phyloP scores from a whole-genome alignment of 305 asterid species.

The Withania somnifera region DNA sequence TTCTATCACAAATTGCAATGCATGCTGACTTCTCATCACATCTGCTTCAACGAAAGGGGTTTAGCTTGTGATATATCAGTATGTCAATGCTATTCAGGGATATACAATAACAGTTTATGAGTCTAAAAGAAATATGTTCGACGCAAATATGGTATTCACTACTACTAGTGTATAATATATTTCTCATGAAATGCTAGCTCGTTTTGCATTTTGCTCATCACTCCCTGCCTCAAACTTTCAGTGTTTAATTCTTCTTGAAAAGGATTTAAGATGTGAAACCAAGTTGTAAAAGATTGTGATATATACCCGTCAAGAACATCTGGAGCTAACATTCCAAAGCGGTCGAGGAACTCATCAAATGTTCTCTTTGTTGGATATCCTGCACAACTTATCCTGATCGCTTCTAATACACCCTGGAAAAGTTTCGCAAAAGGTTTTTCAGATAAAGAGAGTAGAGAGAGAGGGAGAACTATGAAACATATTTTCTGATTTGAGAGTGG shows the following conservation, averaged over 20 bases:
- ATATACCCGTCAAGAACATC: conserved; percentile 78
- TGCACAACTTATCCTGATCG: conserved; percentile 95
- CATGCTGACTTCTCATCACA: conserved; percentile 87
- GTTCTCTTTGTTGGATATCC: conserved; percentile 95
- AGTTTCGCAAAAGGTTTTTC: conserved; percentile 13
- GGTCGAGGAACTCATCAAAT: conserved; percentile 89
- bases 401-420: conserved; percentile 91
- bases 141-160: neutral
- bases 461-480: neutral
- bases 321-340: conserved; percentile 85
- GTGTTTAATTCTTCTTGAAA: neutral
- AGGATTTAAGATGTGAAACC: conserved; percentile 2
- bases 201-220: neutral
- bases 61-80: conserved; percentile 1
- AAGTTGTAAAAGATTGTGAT: conserved; percentile 8
- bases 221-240: neutral
- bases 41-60: conserved; percentile 24
- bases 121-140: neutral
- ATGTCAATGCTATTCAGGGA: neutral
- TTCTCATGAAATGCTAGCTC: neutral
- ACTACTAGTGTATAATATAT: neutral
- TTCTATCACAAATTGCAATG: conserved; percentile 59
- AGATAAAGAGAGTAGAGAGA: conserved; percentile 10
- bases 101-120: neutral
- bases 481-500: neutral